Base-by-base conservation (phyloP, 768 basidiomycete genomes). In the Russula griseocarnosa region DNA sequence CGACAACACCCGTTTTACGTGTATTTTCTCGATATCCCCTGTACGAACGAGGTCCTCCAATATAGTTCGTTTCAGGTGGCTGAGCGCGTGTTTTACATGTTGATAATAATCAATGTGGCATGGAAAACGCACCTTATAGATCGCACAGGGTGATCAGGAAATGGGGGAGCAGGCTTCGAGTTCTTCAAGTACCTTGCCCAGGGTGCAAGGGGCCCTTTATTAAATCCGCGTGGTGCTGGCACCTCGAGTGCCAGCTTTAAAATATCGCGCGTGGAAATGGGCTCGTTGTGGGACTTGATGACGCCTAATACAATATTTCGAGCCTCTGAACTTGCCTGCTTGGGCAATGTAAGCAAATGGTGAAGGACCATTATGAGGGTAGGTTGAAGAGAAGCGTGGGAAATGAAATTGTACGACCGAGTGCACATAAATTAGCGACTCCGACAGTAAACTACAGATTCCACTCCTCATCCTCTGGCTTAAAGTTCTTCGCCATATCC, bases 401-500 rank as follows among this genome's bases (percentile, higher is more conserved):
- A 59, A 64, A n/a, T n/a, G n/a, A n/a, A n/a, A n/a, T n/a, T n/a
- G n/a, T n/a, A n/a, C n/a, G n/a, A n/a, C n/a, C n/a, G n/a, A n/a
- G n/a, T n/a, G n/a, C n/a, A n/a, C n/a, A n/a, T n/a, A n/a, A n/a
- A n/a, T n/a, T n/a, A n/a, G n/a, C n/a, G n/a, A n/a, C n/a, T n/a
- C n/a, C n/a, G n/a, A n/a, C n/a, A n/a, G 13, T 30, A 38, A n/a
- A 55, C 7, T 57, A 65, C 51, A 66, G 58, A 28, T 55, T 55
- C 69, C 86, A 67, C 62, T 91, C 88, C 68, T 91, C 89, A 59
- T 93, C 91, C 73, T 90, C 87, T 5, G 85, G 82, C 73, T 84
- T 90, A 84, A 87, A 92, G 70, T 90, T 89, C 84, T 94, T 97
- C 32, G 93, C 86, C 74, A 91, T 83, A 74, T 98, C 96, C 95